Percentiles rank a stretch among this genome's conserved stretches.
Conservation (phyloP, 1,284 basidiomycete species). For the Austropuccinia psidii region DNA sequence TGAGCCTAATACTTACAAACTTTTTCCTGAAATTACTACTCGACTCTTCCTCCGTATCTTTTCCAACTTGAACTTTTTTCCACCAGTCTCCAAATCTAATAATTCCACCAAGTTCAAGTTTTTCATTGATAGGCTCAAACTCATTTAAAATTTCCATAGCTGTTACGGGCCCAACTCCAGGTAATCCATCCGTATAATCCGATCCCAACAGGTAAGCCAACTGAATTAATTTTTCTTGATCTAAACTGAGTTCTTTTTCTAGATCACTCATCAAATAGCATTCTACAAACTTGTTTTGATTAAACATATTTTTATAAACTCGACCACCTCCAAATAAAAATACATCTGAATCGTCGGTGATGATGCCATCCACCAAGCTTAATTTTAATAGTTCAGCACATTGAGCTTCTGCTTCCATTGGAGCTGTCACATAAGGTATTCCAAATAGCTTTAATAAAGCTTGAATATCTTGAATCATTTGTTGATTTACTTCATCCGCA, state of each 20-base stretch:
- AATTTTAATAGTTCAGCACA: constrained; percentile 83
- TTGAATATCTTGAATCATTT: constrained; percentile 33
- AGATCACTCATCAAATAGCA: constrained; percentile 82
- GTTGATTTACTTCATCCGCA: constrained; percentile 25
- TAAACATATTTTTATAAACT: constrained; percentile 99
- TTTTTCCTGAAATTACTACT: constrained; percentile 66
- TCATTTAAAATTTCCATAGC: constrained; percentile 91
- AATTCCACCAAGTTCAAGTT: constrained; percentile 68
- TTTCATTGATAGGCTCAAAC: constrained; percentile 51
- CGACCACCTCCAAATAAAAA: constrained; percentile 81
- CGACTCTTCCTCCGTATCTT: constrained; percentile 62
- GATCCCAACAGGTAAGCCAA: constrained; percentile 90
- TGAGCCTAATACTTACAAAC: constrained; percentile 59
- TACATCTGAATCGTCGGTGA: constrained; percentile 98
- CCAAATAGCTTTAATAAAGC: constrained; percentile 74
- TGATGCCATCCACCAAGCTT: constrained; percentile 87
- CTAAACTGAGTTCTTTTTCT: constrained; percentile 76
- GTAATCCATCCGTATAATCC: constrained; percentile 94
- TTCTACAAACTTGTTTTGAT: constrained; percentile 96
- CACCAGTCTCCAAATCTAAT: constrained; percentile 90
- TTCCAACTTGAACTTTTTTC: constrained; percentile 82
- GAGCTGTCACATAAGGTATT: constrained; percentile 95
- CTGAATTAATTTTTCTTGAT: constrained; percentile 74
- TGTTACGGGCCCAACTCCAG: constrained; percentile 87
- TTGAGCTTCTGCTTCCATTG: constrained; percentile 99